Conservation (phyloP, 2,329 filamentous ascomycete genomes). For the Aspergillus tamarii region DNA sequence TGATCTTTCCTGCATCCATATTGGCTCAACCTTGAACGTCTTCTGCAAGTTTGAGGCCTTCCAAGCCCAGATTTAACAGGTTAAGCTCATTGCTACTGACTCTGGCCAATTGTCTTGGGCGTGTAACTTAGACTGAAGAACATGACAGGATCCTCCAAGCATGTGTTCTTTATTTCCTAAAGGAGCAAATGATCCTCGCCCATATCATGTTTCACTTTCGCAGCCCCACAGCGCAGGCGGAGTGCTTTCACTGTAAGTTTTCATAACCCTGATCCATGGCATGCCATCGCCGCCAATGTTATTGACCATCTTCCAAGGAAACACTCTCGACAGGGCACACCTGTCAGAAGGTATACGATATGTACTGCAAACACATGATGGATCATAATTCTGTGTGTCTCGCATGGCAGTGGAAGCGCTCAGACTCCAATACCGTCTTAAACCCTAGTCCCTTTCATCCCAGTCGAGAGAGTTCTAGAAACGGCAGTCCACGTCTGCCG, state of each 20-base stretch:
- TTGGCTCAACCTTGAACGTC: background rate
- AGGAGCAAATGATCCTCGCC: slow-evolving; percentile 1
- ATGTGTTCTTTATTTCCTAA: background rate
- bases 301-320: background rate
- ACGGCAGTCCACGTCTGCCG: background rate
- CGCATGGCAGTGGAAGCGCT: background rate
- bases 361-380: background rate
- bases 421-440: background rate
- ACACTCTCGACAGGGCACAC: background rate
- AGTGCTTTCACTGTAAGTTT: background rate
- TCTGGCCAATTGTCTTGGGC: background rate
- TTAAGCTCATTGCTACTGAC: background rate
- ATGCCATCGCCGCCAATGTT: background rate
- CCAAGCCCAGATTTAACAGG: background rate
- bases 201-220: background rate
- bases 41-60: background rate
- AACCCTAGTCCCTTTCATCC: background rate
- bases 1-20: background rate
- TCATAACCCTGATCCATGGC: background rate
- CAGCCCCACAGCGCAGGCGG: background rate
- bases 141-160: background rate
- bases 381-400: background rate
- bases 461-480: background rate
- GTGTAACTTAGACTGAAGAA: background rate
- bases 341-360: background rate